Conservation (phyloP, 306 rosid genomes). For the Quercus rubra region DNA sequence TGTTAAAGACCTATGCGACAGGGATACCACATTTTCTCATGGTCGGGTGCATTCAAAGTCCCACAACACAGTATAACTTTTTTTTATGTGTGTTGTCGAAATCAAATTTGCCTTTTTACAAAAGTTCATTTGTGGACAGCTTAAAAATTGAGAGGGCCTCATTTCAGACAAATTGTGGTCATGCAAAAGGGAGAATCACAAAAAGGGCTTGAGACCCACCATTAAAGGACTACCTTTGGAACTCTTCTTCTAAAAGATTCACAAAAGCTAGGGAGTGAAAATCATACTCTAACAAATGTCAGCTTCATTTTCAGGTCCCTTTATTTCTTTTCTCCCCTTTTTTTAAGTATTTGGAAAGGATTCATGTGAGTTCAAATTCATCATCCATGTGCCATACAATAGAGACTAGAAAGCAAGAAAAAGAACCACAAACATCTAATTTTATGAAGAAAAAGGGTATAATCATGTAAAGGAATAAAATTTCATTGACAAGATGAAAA, state of each 20-base stretch:
- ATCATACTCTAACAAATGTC: background rate
- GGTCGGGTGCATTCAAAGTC: constrained; percentile 12
- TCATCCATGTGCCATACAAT: background rate
- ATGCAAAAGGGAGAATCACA: constrained; percentile 22
- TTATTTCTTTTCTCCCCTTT: background rate
- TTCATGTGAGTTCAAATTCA: background rate
- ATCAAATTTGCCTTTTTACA: constrained; percentile 27
- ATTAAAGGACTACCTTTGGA: background rate
- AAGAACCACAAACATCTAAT: background rate
- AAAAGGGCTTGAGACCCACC: constrained; percentile 22
- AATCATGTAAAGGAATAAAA: constrained; percentile 4
- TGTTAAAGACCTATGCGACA: constrained; percentile 7
- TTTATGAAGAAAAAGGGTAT: background rate
- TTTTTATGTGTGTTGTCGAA: constrained; percentile 32
- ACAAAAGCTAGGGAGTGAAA: background rate
- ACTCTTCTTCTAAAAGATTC: background rate
- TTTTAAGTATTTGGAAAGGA: background rate
- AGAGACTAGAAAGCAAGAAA: background rate
- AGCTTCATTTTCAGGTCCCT: background rate
- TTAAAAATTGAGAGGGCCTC: constrained; percentile 10
- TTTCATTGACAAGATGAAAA: constrained; percentile 31
- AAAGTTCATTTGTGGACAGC: constrained; percentile 35
- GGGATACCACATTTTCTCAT: constrained; percentile 22
- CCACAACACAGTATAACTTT: constrained; percentile 7
- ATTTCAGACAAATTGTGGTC: constrained; percentile 19